Percentiles rank a stretch among this genome's conserved stretches.
Evolutionary conservation across 441 rosid species (phyloP).

Genomic region (Arabidopsis lyrata): DNA sequence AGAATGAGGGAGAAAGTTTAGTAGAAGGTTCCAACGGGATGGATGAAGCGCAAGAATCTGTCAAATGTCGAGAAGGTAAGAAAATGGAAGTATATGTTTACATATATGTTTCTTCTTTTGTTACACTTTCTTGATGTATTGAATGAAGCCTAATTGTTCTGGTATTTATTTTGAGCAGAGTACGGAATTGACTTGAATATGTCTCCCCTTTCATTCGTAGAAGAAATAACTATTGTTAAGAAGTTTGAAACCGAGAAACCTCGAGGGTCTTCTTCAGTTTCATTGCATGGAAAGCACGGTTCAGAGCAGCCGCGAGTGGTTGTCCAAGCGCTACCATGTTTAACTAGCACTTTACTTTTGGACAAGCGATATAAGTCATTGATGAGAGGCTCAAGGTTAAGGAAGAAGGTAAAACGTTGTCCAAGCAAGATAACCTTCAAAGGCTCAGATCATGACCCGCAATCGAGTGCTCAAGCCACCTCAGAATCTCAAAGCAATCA

Average conservation of each 20-base stretch:
- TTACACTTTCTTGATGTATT: conserved; percentile 6
- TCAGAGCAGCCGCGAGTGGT: conserved; percentile 40
- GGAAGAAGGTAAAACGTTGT: conserved; percentile 41
- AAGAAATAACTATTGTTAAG: conserved; percentile 31
- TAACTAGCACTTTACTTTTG: conserved; percentile 33
- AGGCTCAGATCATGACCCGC: conserved; percentile 26
- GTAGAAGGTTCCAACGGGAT: conserved; percentile 31
- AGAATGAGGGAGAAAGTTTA: conserved; percentile 41
- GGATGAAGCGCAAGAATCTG: conserved; percentile 37
- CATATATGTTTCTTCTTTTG: conserved; percentile 6
- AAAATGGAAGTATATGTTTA: neutral
- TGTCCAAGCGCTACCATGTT: conserved; percentile 64
- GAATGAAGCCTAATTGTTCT: conserved; percentile 16
- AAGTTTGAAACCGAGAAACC: conserved; percentile 42
- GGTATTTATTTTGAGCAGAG: conserved; percentile 46
- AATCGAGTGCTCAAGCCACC: conserved; percentile 30
- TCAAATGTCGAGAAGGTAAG: conserved; percentile 52
- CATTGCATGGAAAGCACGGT: conserved; percentile 33
- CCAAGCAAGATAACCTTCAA: conserved; percentile 50
- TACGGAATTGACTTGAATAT: conserved; percentile 43
- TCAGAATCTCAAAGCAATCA: conserved; percentile 29
- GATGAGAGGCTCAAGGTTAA: conserved; percentile 37
- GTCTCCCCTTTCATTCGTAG: conserved; percentile 37
- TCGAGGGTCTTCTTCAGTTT: conserved; percentile 44
- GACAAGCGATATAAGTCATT: conserved; percentile 39